These are phyloP conservation scores for Sequoiadendron giganteum DNA, from an alignment of 75 land plant species.

Conservation along the genomic window DNA sequence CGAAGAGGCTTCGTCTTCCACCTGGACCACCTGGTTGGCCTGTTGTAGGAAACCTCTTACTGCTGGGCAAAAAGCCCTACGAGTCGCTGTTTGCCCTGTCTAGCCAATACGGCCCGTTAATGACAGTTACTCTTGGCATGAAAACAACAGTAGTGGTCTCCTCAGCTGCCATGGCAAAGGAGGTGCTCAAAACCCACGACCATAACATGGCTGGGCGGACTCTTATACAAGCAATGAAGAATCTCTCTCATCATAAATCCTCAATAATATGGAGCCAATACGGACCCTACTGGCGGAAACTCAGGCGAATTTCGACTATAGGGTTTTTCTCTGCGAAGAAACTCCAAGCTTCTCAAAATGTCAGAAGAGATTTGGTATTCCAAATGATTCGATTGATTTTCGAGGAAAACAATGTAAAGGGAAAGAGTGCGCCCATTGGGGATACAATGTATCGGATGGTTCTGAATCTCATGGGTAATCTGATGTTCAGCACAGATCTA, in stretches of 20 bases:
- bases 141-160: slow-evolving; percentile 24
- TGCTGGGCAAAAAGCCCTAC: slow-evolving; percentile 14
- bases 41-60: slow-evolving; percentile 21
- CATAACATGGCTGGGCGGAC: slow-evolving; percentile 14
- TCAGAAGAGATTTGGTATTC: not conserved
- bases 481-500: not conserved
- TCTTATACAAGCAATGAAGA: not conserved
- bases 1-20: not conserved
- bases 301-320: slow-evolving; percentile 9
- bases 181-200: slow-evolving; percentile 25
- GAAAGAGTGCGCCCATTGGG: not conserved
- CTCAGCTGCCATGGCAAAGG: slow-evolving; percentile 20
- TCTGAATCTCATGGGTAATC: not conserved
- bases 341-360: not conserved
- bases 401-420: not conserved
- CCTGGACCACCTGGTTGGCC: slow-evolving; percentile 23
- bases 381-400: not conserved
- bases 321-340: slow-evolving; percentile 23
- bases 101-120: slow-evolving; percentile 20
- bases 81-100: slow-evolving; percentile 16
- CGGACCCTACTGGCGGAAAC: slow-evolving; percentile 15
- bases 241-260: not conserved
- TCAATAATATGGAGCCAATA: not conserved
- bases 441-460: not conserved
- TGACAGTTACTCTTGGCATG: slow-evolving; percentile 24